phyloP scores from a whole-genome alignment of 148 eudicot species.

The Camellia japonica region DNA sequence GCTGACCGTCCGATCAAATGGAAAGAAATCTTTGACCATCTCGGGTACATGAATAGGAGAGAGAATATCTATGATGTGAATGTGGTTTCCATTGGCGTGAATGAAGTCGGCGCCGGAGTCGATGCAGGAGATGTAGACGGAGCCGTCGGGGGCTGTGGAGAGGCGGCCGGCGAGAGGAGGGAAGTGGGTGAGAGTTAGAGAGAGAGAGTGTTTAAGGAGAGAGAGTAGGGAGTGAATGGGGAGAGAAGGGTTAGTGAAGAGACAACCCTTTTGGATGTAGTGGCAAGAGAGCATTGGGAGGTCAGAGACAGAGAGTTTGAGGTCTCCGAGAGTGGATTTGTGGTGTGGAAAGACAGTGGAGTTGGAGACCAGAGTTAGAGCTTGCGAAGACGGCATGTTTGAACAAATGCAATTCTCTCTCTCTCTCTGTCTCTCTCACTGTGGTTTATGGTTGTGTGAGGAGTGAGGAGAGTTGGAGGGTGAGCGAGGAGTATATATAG shows the following conservation, averaged over 20 bases:
- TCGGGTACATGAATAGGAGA: conserved; percentile 46
- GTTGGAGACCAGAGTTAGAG: conserved; percentile 38
- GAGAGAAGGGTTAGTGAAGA: conserved; percentile 41
- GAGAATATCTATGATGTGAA: conserved; percentile 40
- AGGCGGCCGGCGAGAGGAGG: conserved; percentile 79
- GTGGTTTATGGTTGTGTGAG: not conserved
- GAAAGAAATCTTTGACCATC: conserved; percentile 44
- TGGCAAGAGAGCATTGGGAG: conserved; percentile 87
- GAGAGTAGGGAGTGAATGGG: conserved; percentile 19
- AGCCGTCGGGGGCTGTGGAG: conserved; percentile 42
- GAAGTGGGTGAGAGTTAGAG: conserved; percentile 49
- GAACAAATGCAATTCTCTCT: conserved; percentile 33
- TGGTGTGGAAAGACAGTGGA: conserved; percentile 42
- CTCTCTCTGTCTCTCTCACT: not conserved
- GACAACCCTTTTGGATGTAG: conserved; percentile 77
- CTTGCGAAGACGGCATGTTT: not conserved
- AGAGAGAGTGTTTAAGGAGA: conserved; percentile 36
- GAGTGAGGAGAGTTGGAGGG: not conserved
- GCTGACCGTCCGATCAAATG: conserved; percentile 51
- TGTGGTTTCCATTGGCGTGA: conserved; percentile 37
- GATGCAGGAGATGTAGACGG: conserved; percentile 51
- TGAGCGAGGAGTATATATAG: conserved; percentile 10
- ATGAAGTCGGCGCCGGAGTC: conserved; percentile 58
- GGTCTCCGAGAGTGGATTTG: conserved; percentile 32
- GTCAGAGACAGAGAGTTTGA: conserved; percentile 71